Evolutionary conservation across 2,329 filamentous ascomycete species (phyloP), one percentile per base, ranked within the genome.

Genomic region (Bimuria novae-zelandiae): DNA sequence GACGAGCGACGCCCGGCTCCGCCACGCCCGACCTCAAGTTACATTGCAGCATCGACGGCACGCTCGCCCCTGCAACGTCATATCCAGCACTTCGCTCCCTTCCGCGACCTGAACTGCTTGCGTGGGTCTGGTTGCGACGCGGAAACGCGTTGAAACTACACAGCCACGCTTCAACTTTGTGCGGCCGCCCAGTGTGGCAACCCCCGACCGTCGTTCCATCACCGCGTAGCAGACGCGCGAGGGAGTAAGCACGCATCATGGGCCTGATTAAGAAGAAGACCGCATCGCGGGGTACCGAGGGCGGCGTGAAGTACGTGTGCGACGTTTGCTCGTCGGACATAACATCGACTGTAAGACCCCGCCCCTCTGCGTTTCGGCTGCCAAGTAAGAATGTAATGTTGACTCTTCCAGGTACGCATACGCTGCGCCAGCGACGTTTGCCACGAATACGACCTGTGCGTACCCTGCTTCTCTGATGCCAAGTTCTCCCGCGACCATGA

Each of bases 221-320:
- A 43, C 21, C 46, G 48, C 47, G 42, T 61, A 62, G 62, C 51
- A 54, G 50, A 45, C 29, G 29, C 17, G 29, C 29, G 5, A 33
- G 11, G 16, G 10, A 14, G 7, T 37, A 37, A 22, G 29, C 32
- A 19, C 22, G 21, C 61, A 69, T 63, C 62, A 97, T 97, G 93
- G 92, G 92, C 65, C 89, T 96, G 69, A 96, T 97, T 73, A 89
- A 92, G 72, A 97, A 97, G 82, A 97, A 97, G 80, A 94, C 90
- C 55, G 89, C 89, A 62, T 87, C 88, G 50, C 83, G 90, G 69
- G 90, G 90, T 58, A 91, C 89, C 46, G 91, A 97, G 72, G 92
- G 78, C 55, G 79, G 79, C 53, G 77, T 80, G 54, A 97, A 97
- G 74, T 99, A 96, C 74, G 91, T 97, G 61, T 99, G 94, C 79